Percentiles rank a stretch among this genome's conserved stretches.
Conservation (phyloP, 306 rosid species). For the Trifolium fragiferum region DNA sequence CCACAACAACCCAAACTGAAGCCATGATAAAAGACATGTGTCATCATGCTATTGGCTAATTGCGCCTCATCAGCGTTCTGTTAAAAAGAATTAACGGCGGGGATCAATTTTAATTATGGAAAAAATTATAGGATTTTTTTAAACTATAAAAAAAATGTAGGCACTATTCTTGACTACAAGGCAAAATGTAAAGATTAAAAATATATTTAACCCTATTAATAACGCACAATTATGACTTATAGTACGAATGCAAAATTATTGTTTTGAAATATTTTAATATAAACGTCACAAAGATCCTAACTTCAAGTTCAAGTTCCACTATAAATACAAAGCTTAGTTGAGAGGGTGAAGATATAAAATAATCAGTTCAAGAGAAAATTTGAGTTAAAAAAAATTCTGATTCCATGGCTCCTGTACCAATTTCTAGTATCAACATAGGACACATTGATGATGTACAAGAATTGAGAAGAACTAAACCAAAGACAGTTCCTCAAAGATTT, state of each 20-base stretch:
- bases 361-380: conserved; percentile 22
- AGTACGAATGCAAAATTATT: conserved; percentile 18
- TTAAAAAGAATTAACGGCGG: too few species aligned
- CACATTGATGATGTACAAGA: conserved; percentile 97
- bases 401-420: conserved; percentile 76
- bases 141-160: too few species aligned
- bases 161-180: too few species aligned
- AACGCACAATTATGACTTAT: conserved; percentile 11
- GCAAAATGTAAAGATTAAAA: too few species aligned
- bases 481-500: conserved; percentile 82
- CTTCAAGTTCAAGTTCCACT: conserved; percentile 57
- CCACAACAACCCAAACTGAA: too few species aligned
- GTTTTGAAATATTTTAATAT: conserved; percentile 2
- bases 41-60: too few species aligned
- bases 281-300: conserved; percentile 40
- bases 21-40: too few species aligned
- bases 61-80: too few species aligned
- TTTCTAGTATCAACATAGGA: conserved; percentile 64
- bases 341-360: conserved; percentile 34
- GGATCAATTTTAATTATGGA: too few species aligned
- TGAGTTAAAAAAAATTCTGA: conserved; percentile 9
- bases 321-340: conserved; percentile 55
- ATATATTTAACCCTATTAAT: too few species aligned
- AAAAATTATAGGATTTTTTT: too few species aligned
- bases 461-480: conserved; percentile 69